Percentiles rank a stretch among this genome's conserved stretches.
Conservation (phyloP, 2,329 filamentous ascomycete genomes). For the Moelleriella libera region DNA sequence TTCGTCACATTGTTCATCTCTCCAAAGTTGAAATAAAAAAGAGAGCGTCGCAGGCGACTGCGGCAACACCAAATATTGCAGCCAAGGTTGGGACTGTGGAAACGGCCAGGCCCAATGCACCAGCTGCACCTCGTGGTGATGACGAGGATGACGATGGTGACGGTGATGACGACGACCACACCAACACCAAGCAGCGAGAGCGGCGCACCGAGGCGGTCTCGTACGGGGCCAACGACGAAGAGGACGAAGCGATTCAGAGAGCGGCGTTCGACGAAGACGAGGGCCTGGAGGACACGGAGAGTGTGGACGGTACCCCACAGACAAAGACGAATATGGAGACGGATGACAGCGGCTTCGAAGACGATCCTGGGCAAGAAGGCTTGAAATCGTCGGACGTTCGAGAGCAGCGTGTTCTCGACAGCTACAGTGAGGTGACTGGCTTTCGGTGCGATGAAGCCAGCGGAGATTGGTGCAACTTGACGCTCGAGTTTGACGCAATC, state of each 20-base stretch:
- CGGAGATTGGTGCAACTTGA: constrained; percentile 66
- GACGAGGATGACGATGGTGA: constrained; percentile 18
- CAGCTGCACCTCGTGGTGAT: constrained; percentile 1
- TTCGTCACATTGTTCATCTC: constrained; percentile 55
- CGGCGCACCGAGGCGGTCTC: constrained; percentile 74
- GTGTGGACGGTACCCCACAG: constrained; percentile 34
- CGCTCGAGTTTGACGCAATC: constrained; percentile 65
- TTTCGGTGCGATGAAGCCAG: constrained; percentile 68
- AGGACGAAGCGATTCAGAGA: constrained; percentile 62
- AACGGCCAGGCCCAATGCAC: constrained; percentile 23
- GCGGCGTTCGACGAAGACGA: constrained; percentile 44
- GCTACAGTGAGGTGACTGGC: constrained; percentile 51
- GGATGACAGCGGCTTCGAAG: background rate
- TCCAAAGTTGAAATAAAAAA: constrained; percentile 74
- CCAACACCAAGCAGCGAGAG: constrained; percentile 55
- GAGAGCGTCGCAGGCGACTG: constrained; percentile 49
- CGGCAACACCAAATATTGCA: constrained; percentile 63
- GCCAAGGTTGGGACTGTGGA: constrained; percentile 38
- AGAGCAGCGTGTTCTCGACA: constrained; percentile 47
- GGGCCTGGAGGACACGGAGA: constrained; percentile 24
- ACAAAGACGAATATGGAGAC: constrained; percentile 20
- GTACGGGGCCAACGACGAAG: constrained; percentile 86
- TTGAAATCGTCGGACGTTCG: background rate
- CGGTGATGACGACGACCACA: constrained; percentile 45
- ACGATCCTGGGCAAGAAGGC: background rate